These are phyloP conservation scores for Endoconidiophora laricicola DNA, from an alignment of 2,329 filamentous ascomycete species.

Conservation along the genomic window DNA sequence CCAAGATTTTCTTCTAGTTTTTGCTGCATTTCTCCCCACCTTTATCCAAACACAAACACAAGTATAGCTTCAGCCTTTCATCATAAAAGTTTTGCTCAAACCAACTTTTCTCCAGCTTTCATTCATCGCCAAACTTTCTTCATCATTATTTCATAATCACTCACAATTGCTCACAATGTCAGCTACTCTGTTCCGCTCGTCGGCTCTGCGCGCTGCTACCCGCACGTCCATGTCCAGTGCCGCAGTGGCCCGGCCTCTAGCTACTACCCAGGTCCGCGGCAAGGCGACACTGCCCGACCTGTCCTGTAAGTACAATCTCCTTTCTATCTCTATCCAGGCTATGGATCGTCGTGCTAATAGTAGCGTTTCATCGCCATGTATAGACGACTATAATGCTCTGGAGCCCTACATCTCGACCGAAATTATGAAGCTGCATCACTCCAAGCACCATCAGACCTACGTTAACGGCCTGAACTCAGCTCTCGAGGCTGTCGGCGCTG, in stretches of 20 bases:
- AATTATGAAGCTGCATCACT: constrained; percentile 95
- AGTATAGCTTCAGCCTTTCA: too few relatives aligned
- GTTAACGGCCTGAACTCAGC: constrained; percentile 78
- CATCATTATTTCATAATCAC: too few relatives aligned
- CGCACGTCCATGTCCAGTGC: constrained; percentile 40
- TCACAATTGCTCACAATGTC: constrained; percentile 41
- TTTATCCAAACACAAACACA: too few relatives aligned
- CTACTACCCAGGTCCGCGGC: constrained; percentile 61
- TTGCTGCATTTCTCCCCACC: too few relatives aligned
- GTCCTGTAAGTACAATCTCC: constrained; percentile 25
- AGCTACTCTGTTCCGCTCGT: constrained; percentile 55
- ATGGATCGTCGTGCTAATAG: neutral
- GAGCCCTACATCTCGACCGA: constrained; percentile 70
- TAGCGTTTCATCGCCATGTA: neutral
- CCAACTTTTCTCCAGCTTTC: too few relatives aligned
- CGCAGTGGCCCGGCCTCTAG: constrained; percentile 45
- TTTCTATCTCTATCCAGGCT: neutral
- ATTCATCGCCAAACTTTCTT: too few relatives aligned
- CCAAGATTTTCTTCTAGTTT: too few relatives aligned
- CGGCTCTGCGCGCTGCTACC: constrained; percentile 52
- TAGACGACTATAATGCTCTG: constrained; percentile 92
- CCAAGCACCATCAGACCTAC: constrained; percentile 88
- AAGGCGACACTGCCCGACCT: constrained; percentile 93
- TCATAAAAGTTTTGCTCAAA: too few relatives aligned
- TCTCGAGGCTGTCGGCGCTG: constrained; percentile 50